Base-by-base conservation (phyloP, 768 basidiomycete species). In the Hypsizygus marmoreus region DNA sequence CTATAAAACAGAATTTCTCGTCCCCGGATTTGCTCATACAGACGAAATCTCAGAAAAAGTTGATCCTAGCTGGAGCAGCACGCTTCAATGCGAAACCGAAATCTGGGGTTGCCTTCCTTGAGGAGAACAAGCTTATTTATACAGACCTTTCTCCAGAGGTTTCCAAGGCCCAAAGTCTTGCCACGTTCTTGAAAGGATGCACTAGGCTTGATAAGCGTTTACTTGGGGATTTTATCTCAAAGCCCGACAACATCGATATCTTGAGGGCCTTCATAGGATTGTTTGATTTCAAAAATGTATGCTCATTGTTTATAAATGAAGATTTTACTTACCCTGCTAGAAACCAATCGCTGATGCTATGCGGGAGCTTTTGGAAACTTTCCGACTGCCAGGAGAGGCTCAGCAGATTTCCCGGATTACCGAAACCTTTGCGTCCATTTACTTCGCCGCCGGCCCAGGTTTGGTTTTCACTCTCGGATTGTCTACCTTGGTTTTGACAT, bases 331-430 rank as follows among this genome's bases (percentile, higher is more conserved):
- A 31, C 20, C 12, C 14, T 38, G 11, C 14, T 38, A 97, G 94
- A 95, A 95, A 88, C 81, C 86, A 12, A 79, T 97, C 49, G 94
- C 92, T 12, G 97, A 99, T 49, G 95, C 94, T 1, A 86, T 99
- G 87, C 82, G 97, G 17, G 94, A 97, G 60, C 69, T 98, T 46
- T 75, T 99, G 8, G 97, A 98, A 62, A 76, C 84, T 5, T 97
- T 99, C 74, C 80, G 97, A 45, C 75, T 99, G 29, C 97, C 97
- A 1, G 97, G 97, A 41, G 97, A 99, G 62, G 61, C 91, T 6
- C 95, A 97, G 60, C 97, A 97, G 52, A 99, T 99, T 50, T 70
- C 80, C 14, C 79, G 95, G 4, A 97, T 99, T 36, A 91, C 97
- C 4, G 95, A 97, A 64, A 91, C 86, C 1, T 99, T 98, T 63